phyloP scores from a whole-genome alignment of 2,329 filamentous ascomycete genomes.

The Trichoderma sp. region DNA sequence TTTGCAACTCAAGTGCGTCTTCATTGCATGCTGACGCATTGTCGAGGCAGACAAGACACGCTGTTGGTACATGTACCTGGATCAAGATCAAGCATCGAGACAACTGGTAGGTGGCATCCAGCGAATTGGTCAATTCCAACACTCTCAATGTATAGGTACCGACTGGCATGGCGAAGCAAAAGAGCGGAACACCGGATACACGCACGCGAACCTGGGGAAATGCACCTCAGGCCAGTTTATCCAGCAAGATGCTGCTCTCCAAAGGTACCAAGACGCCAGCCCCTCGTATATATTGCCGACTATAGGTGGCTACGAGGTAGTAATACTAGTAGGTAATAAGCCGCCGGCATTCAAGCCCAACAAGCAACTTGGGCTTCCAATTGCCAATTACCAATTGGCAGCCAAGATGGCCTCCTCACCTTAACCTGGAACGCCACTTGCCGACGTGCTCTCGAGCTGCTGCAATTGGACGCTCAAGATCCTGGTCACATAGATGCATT shows the following conservation, averaged over 20 bases:
- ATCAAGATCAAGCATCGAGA: background rate
- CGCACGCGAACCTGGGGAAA: background rate
- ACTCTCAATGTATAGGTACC: background rate
- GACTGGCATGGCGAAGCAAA: background rate
- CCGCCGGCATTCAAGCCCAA: background rate
- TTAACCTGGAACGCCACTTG: background rate
- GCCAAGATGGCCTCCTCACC: background rate
- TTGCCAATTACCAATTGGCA: background rate
- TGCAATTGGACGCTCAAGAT: background rate
- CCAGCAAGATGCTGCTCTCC: background rate
- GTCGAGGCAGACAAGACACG: background rate
- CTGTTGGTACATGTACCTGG: background rate
- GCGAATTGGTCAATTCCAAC: background rate
- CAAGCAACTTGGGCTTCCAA: background rate
- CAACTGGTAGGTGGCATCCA: background rate
- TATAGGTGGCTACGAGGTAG: background rate
- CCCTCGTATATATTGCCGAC: background rate
- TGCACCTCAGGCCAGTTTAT: background rate
- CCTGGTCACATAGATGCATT: background rate
- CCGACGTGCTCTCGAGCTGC: background rate
- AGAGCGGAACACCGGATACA: background rate
- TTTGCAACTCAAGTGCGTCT: slow-evolving; percentile 7
- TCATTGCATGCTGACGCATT: slow-evolving; percentile 5
- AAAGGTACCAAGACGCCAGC: background rate
- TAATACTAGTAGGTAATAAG: background rate